Percentiles rank a stretch among this genome's conserved stretches.
These are phyloP conservation scores for Xylaria sp. DNA, from an alignment of 2,329 filamentous ascomycete species.

Conservation along the genomic window DNA sequence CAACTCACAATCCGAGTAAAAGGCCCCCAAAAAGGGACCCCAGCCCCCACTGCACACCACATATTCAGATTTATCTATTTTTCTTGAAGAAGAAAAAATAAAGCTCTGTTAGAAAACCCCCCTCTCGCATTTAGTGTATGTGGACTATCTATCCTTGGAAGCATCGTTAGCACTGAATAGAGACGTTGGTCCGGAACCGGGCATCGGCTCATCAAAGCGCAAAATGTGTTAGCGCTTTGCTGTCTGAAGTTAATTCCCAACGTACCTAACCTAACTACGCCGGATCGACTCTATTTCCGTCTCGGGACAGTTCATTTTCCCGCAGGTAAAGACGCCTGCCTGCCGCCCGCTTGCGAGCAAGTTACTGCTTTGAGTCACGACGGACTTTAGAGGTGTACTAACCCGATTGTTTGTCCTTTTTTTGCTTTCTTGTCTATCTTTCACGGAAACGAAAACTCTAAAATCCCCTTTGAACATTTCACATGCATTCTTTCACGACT, in stretches of 20 bases:
- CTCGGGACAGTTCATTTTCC: no score
- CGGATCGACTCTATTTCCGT: no score
- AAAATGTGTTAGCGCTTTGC: not conserved
- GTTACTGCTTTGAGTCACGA: not conserved
- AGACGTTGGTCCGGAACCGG: constrained; percentile 15
- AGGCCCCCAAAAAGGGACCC: not conserved
- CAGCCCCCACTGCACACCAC: not conserved
- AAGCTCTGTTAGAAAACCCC: not conserved
- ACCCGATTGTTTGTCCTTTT: not conserved
- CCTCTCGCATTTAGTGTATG: not conserved
- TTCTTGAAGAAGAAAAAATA: not conserved
- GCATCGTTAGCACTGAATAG: no score
- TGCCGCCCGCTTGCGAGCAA: no score
- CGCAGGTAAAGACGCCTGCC: no score
- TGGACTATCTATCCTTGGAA: no score
- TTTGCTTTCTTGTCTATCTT: not conserved
- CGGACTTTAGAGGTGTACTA: constrained; percentile 8
- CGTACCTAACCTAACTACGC: no score
- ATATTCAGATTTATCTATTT: not conserved
- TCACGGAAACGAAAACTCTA: no score
- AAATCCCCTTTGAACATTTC: no score
- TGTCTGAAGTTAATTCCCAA: not conserved
- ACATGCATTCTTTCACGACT: no score
- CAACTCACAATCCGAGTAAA: not conserved
- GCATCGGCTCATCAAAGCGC: not conserved